phyloP scores from a whole-genome alignment of 2,329 filamentous ascomycete species.

The Penicillium psychrosexuale region DNA sequence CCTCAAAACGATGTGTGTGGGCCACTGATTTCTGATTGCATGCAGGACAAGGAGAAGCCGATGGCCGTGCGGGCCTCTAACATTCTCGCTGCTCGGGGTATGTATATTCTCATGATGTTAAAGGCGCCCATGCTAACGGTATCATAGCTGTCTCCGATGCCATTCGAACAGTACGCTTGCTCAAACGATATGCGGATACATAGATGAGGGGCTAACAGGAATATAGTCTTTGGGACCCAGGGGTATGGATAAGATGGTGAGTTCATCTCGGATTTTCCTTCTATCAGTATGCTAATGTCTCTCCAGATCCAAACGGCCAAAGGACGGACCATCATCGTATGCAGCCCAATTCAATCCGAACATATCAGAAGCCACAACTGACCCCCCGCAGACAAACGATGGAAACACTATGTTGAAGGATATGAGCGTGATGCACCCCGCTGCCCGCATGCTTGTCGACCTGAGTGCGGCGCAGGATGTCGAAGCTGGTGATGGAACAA shows the following conservation, averaged over 20 bases:
- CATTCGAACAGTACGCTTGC: slow-evolving; percentile 69
- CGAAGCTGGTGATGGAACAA: slow-evolving; percentile 96
- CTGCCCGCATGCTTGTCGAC: slow-evolving; percentile 98
- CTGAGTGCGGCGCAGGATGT: slow-evolving; percentile 96
- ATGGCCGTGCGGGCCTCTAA: slow-evolving; percentile 94
- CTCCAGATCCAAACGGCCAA: slow-evolving; percentile 81
- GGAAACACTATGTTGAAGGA: slow-evolving; percentile 98
- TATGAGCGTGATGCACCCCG: slow-evolving; percentile 99
- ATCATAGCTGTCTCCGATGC: slow-evolving; percentile 86
- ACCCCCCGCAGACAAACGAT: slow-evolving; percentile 72
- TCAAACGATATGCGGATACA: slow-evolving; percentile 11
- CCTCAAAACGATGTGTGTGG: slow-evolving; percentile 28
- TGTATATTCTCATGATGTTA: slow-evolving; percentile 19
- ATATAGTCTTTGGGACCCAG: slow-evolving; percentile 78
- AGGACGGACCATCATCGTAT: slow-evolving; percentile 88
- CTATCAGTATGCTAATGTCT: slow-evolving; percentile 23
- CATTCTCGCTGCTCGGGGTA: slow-evolving; percentile 94
- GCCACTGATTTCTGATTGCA: slow-evolving; percentile 39
- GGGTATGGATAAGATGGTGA: slow-evolving; percentile 96
- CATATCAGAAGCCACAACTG: slow-evolving; percentile 22
- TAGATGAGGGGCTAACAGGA: slow-evolving; percentile 41
- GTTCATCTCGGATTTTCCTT: slow-evolving; percentile 7
- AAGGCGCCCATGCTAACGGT: slow-evolving; percentile 26
- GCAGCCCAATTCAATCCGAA: slow-evolving; percentile 22
- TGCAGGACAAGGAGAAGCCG: slow-evolving; percentile 90